Evolutionary conservation across 495 filamentous ascomycete species (phyloP), one percentile per base, ranked within the genome.

Genomic region (Talaromyces adpressus): DNA sequence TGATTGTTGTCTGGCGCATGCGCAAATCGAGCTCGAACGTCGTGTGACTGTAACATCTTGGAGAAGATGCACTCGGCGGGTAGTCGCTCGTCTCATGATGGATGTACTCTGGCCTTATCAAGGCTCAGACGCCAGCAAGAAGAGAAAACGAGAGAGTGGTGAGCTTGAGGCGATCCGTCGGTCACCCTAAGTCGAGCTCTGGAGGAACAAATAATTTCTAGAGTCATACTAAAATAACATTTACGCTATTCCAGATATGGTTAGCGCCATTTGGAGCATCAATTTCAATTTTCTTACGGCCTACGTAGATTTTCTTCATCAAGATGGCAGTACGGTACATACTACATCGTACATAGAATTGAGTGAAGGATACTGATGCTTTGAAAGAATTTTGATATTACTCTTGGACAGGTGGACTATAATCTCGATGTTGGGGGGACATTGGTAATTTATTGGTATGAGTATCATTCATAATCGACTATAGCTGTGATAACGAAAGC

Each of bases 1-100:
- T 8, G 52, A 56, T 16, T 62, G 60, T 20, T 32, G 60, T 41
- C 41, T 23, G 27, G 23, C 60, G 60, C 60, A 51, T 32, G 29
- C 56, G 45, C 45, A 62, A 34, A 52, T 32, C 12, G 8, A 22
- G 25, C 25, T 32, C n/a, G 41, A 29, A 52, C 16, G 25, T 36
- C 18, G 60, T 23, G 29, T 22, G 45, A 53, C n/a, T 58, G 56
- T 22, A 36, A 14, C 56, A 58, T 36, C 56, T 36, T 18, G 56
- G 14, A 58, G 56, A 58, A 58, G 30, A 58, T 58, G 56, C 30
- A 58, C 20, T 20, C 29, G 27, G 30, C 56, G 29, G 12, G 56
- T 12, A 36, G 56, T 32, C 23, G 30, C 56, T 36, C 56, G 27
- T 32, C 30, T 58, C 56, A 58, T 58, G 27, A 9, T 58, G 14